Base-by-base conservation (phyloP, 305 asterid species). In the Petunia hybrid region DNA sequence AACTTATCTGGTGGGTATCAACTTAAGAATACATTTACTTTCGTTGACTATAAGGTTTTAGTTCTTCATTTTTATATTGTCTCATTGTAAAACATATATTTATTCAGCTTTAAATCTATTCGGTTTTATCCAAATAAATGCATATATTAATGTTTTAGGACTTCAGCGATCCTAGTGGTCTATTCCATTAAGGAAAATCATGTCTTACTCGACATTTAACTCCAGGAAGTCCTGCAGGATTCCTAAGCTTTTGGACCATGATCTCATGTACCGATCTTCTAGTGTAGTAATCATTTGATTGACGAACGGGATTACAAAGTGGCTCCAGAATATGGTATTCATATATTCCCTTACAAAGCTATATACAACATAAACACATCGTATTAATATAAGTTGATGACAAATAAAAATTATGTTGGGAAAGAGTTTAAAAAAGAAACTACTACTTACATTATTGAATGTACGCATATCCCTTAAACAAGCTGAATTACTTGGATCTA, bases 141-240 rank as follows among this genome's bases (percentile, higher is more conserved):
- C 13, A 2, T 4, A 59, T 12, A 12, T 10, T 59, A 1, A 6
- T 59, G n/a, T n/a, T n/a, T n/a, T n/a, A n/a, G n/a, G n/a, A n/a
- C n/a, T n/a, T n/a, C n/a, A n/a, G n/a, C n/a, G n/a, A n/a, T n/a
- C n/a, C n/a, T n/a, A n/a, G n/a, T n/a, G n/a, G n/a, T n/a, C n/a
- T n/a, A n/a, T n/a, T n/a, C n/a, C n/a, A 59, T 12, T 2, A 2
- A 59, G 4, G 10, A 64, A 3, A 5, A 35, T 64, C 14, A 31
- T 10, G 7, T 63, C 76, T 12, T 69, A 69, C 76, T 36, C 76
- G 76, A 43, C 76, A 69, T 69, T 69, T 69, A 7, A 69, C 46
- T 7, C 76, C 76, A 13, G 76, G 76, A 69, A 69, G 76, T 38
- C 8, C 6, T 6, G 46, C 57, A n/a, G 76, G 76, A 43, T 69